Conservation (phyloP, 768 basidiomycete genomes). For the Royoungia palumana region DNA sequence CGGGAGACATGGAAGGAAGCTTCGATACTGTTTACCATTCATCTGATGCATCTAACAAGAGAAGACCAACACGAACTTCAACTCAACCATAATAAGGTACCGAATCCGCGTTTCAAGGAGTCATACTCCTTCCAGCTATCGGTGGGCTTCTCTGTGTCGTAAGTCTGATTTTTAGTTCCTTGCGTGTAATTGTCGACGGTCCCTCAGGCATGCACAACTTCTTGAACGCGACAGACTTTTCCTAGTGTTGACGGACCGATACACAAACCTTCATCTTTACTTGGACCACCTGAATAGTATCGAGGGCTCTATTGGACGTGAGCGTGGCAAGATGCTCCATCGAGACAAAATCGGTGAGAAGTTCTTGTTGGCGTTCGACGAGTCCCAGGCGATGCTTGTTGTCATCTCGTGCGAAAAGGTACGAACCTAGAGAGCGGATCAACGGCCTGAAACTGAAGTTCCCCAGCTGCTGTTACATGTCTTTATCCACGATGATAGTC, state of each 20-base stretch:
- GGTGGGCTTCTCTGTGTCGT: slow-evolving; percentile 24
- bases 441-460: not conserved
- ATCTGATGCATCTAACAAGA: slow-evolving; percentile 28
- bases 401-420: slow-evolving; percentile 46
- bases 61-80: slow-evolving; percentile 31
- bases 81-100: slow-evolving; percentile 18
- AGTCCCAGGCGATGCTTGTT: slow-evolving; percentile 46
- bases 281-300: slow-evolving; percentile 36
- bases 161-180: not conserved
- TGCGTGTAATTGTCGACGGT: not conserved
- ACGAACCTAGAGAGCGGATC: not conserved
- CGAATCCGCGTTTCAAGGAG: slow-evolving; percentile 25
- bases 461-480: slow-evolving; percentile 40
- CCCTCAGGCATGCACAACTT: slow-evolving; percentile 37
- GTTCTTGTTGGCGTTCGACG: slow-evolving; percentile 49
- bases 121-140: slow-evolving; percentile 25
- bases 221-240: slow-evolving; percentile 40
- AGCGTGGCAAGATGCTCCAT: slow-evolving; percentile 34
- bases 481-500: slow-evolving; percentile 48
- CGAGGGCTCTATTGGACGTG: slow-evolving; percentile 32
- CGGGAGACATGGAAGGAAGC: slow-evolving; percentile 20
- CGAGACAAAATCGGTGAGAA: slow-evolving; percentile 47
- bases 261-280: slow-evolving; percentile 34
- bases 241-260: slow-evolving; percentile 36
- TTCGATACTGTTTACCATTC: slow-evolving; percentile 23